phyloP scores from a whole-genome alignment of 2,329 filamentous ascomycete species.

The Trichoderma pleuroti region DNA sequence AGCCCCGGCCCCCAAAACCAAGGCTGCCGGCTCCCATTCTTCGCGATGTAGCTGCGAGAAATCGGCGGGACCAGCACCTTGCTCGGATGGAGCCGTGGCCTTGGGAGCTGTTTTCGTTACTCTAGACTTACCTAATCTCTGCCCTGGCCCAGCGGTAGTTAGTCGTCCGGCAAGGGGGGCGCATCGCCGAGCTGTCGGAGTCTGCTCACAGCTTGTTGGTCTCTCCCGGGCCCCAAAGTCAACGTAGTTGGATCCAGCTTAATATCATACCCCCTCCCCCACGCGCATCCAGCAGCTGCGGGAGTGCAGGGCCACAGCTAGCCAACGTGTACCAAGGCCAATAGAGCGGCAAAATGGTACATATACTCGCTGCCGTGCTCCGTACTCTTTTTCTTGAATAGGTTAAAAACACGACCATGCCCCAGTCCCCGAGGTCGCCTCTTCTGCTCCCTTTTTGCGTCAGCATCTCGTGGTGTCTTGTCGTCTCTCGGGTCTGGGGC shows the following conservation, averaged over 20 bases:
- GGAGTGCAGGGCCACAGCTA: constrained; percentile 17
- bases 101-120: constrained; percentile 18
- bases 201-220: constrained; percentile 1
- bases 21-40: neutral
- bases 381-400: constrained; percentile 14
- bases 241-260: constrained; percentile 18
- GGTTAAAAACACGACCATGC: constrained; percentile 20
- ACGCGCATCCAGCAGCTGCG: constrained; percentile 16
- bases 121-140: constrained; percentile 21
- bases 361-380: constrained; percentile 8
- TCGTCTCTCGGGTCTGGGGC: constrained; percentile 12
- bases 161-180: constrained; percentile 15
- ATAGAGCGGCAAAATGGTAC: constrained; percentile 16
- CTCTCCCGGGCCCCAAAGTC: constrained; percentile 12
- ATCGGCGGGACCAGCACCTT: neutral
- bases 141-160: neutral
- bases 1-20: constrained; percentile 12
- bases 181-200: constrained; percentile 12
- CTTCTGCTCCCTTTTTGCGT: constrained; percentile 3
- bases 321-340: constrained; percentile 10
- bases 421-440: constrained; percentile 7
- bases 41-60: constrained; percentile 11
- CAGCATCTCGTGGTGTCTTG: constrained; percentile 12
- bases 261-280: constrained; percentile 17
- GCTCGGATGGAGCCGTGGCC: constrained; percentile 17